phyloP scores from a whole-genome alignment of 345 rosid species.

The Corchorus capsularis region DNA sequence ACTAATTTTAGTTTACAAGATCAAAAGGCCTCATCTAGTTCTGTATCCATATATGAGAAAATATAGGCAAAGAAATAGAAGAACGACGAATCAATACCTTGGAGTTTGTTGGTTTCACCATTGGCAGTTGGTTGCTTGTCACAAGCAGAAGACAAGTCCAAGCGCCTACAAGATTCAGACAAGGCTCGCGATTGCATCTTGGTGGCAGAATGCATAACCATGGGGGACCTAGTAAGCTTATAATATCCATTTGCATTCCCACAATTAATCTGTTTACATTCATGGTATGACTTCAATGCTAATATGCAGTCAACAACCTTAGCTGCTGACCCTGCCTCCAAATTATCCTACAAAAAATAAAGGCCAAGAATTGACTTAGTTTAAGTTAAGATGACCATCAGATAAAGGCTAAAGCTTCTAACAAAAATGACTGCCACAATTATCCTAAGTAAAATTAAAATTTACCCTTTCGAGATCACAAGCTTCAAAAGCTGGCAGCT shows the following conservation, averaged over 20 bases:
- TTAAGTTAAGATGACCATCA: slow-evolving; percentile 1
- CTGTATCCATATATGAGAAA: not conserved
- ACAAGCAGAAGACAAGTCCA: slow-evolving; percentile 49
- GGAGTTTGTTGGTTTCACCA: slow-evolving; percentile 42
- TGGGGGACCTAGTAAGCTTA: slow-evolving; percentile 65
- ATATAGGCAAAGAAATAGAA: not conserved
- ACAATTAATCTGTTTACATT: slow-evolving; percentile 55
- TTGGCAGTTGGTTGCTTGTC: slow-evolving; percentile 39
- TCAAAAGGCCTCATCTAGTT: not conserved
- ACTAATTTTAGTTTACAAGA: not conserved
- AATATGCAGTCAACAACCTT: slow-evolving; percentile 89
- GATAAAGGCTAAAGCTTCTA: not conserved
- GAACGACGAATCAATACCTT: slow-evolving; percentile 42
- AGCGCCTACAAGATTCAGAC: slow-evolving; percentile 56
- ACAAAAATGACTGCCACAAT: not conserved
- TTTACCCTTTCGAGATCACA: slow-evolving; percentile 92
- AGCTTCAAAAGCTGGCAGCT: slow-evolving; percentile 88
- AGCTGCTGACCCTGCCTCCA: slow-evolving; percentile 75
- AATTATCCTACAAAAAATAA: slow-evolving; percentile 52
- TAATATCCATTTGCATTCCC: slow-evolving; percentile 59
- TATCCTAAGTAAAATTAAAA: not conserved
- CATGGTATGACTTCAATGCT: slow-evolving; percentile 72
- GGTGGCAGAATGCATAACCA: slow-evolving; percentile 49
- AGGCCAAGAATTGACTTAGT: slow-evolving; percentile 18
- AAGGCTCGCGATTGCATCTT: slow-evolving; percentile 33